Evolutionary conservation across 2,329 filamentous ascomycete genomes (phyloP).

Genomic region (Talaromyces amestolkiae): DNA sequence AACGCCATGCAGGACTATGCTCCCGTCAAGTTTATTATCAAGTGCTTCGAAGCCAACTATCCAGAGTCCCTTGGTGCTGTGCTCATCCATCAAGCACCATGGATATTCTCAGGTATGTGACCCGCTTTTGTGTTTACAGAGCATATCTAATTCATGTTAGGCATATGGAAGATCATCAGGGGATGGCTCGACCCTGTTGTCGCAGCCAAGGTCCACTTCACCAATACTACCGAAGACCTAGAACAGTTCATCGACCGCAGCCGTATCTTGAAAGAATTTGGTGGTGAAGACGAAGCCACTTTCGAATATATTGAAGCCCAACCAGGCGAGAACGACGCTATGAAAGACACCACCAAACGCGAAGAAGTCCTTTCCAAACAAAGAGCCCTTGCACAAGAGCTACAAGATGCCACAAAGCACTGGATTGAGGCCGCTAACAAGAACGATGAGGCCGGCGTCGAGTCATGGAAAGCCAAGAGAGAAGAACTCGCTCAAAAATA

Average conservation of each 20-base stretch:
- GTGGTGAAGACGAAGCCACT: conserved; percentile 79
- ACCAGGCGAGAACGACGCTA: conserved; percentile 70
- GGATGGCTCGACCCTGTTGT: conserved; percentile 98
- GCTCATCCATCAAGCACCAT: conserved; percentile 92
- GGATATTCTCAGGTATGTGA: conserved; percentile 82
- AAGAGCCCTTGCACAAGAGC: conserved; percentile 65
- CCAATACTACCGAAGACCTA: conserved; percentile 75
- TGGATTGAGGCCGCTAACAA: conserved; percentile 65
- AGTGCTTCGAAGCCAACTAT: conserved; percentile 98
- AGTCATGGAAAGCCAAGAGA: conserved; percentile 56
- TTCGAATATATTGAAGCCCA: conserved; percentile 79
- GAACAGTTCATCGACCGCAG: conserved; percentile 68
- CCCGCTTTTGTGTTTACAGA: neutral
- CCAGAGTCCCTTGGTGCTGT: conserved; percentile 88
- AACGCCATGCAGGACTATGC: conserved; percentile 68
- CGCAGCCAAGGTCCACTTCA: conserved; percentile 90
- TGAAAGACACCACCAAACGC: conserved; percentile 65
- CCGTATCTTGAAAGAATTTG: conserved; percentile 77
- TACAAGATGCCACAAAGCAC: conserved; percentile 68
- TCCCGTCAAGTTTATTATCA: conserved; percentile 98
- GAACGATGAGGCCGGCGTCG: conserved; percentile 45
- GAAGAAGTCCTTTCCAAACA: conserved; percentile 65
- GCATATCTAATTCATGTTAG: conserved; percentile 40
- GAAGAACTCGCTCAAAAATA: conserved; percentile 62
- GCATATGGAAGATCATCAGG: conserved; percentile 93